Percentiles rank a stretch among this genome's conserved stretches.
These are phyloP conservation scores for Leishmania lainsoni DNA, from an alignment of 208 protist genomes.

Conservation along the genomic window DNA sequence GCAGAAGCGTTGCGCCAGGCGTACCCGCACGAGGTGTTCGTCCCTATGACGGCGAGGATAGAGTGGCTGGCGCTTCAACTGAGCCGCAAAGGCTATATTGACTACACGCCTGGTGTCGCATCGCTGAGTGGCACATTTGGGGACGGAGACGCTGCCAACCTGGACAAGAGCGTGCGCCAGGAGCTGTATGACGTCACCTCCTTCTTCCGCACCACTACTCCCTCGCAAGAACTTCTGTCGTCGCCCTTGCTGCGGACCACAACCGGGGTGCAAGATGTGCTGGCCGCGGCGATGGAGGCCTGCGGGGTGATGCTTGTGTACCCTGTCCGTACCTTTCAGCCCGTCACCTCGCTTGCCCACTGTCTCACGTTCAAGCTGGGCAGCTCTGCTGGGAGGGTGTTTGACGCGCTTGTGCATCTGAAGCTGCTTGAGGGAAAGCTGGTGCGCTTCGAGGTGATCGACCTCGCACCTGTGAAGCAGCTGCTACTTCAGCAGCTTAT, in stretches of 20 bases:
- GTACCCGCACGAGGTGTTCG: constrained; percentile 78
- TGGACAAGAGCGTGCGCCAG: constrained; percentile 32
- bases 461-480: constrained; percentile 23
- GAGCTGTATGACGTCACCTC: constrained; percentile 30
- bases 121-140: constrained; percentile 20
- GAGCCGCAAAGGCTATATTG: constrained; percentile 52
- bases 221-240: not conserved
- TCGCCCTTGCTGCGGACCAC: constrained; percentile 19
- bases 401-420: constrained; percentile 58
- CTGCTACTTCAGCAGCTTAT: constrained; percentile 22
- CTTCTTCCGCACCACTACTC: constrained; percentile 35
- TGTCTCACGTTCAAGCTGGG: constrained; percentile 79
- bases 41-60: constrained; percentile 75
- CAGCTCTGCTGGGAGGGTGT: constrained; percentile 72
- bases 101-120: constrained; percentile 61
- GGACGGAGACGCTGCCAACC: constrained; percentile 14
- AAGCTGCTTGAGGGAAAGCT: constrained; percentile 79
- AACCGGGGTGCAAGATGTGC: constrained; percentile 86
- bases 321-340: constrained; percentile 63
- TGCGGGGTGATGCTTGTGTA: constrained; percentile 61
- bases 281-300: constrained; percentile 64
- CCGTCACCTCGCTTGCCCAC: constrained; percentile 60
- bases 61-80: constrained; percentile 81
- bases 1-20: constrained; percentile 40
- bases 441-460: constrained; percentile 84